A percentile compares a stretch with the other conserved stretches of the same genome.
These are phyloP conservation scores for Cerrena zonata DNA, from an alignment of 1,284 basidiomycete genomes.

Conservation along the genomic window DNA sequence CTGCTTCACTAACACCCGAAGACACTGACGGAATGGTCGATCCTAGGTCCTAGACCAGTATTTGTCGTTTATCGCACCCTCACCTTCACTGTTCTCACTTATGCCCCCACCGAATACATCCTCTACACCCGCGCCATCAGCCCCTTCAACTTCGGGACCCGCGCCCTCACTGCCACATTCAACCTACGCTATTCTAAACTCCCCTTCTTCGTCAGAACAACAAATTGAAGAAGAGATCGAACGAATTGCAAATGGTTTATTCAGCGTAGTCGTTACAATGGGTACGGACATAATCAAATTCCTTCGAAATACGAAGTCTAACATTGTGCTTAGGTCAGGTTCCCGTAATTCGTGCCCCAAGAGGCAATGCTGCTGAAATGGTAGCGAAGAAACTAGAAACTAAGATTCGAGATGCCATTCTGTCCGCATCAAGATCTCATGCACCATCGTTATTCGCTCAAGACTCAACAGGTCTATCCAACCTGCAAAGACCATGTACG, in stretches of 20 bases:
- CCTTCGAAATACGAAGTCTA: neutral
- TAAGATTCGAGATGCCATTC: constrained; percentile 87
- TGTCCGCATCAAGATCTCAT: constrained; percentile 69
- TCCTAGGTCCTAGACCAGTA: constrained; percentile 87
- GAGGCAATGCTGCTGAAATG: constrained; percentile 98
- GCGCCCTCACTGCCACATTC: constrained; percentile 35
- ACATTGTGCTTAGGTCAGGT: constrained; percentile 61
- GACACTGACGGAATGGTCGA: neutral
- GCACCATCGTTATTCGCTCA: constrained; percentile 59
- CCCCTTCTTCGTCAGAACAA: constrained; percentile 84
- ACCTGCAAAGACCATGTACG: constrained; percentile 79
- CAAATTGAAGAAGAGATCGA: constrained; percentile 94
- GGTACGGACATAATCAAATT: constrained; percentile 41
- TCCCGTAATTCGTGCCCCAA: constrained; percentile 90
- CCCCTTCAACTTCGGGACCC: constrained; percentile 27
- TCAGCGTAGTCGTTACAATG: constrained; percentile 89
- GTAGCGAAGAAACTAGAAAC: constrained; percentile 91
- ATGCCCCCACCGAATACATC: constrained; percentile 48
- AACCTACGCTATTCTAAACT: constrained; percentile 84
- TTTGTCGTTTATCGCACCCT: constrained; percentile 92
- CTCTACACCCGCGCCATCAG: constrained; percentile 14
- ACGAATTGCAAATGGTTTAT: constrained; percentile 84
- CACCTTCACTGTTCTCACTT: constrained; percentile 90
- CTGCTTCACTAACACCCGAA: neutral
- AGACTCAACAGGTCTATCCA: constrained; percentile 66